Evolutionary conservation across 2,329 filamentous ascomycete genomes (phyloP), one percentile per base, ranked within the genome.

Genomic region (Ophiostoma sp.): DNA sequence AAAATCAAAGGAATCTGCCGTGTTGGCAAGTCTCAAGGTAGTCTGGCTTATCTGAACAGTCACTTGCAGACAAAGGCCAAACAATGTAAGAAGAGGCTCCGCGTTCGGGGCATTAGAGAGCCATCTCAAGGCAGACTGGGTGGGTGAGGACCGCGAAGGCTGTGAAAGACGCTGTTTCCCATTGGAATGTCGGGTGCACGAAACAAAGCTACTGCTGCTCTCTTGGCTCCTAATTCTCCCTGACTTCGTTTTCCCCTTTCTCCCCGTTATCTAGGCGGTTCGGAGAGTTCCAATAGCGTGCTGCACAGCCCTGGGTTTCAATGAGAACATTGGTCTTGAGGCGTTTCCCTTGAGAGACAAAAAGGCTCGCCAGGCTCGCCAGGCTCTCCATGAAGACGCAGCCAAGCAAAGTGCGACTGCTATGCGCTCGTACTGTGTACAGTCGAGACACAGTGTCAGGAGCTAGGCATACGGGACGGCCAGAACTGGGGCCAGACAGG

Each of bases 401-500:
- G 39, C 39, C 39, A 15, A 15, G 59, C 36, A 64, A 42, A 69
- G 68, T 70, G 68, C 36, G 61, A 31, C 28, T 22, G n/a, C 4
- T 4, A 25, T 2, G 1, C 33, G 2, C 6, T 28, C 36, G 22
- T 61, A 72, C 71, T 72, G 71, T 72, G 63, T 69, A 59, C 50
- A 33, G 19, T 19, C 8, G 7, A 11, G 7, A 61, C 71, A 72
- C 71, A 72, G 71, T 72, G 71, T 52, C 28, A 57, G 28, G 3
- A 42, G 42, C 71, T 72, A 72, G 52, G 70, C 25, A 15, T n/a
- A 50, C 71, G 61, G 63, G 71, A 69, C 71, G 71, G 71, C 36
- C 50, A 50, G 63, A 68, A 61, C 42, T 72, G 70, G 70, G 70
- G 71, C 61, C 48, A 8, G 39, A 33, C 45, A 33, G 22, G 48